phyloP scores from a whole-genome alignment of 805 yeast genomes.

The Cyberlindnera mycetangii region DNA sequence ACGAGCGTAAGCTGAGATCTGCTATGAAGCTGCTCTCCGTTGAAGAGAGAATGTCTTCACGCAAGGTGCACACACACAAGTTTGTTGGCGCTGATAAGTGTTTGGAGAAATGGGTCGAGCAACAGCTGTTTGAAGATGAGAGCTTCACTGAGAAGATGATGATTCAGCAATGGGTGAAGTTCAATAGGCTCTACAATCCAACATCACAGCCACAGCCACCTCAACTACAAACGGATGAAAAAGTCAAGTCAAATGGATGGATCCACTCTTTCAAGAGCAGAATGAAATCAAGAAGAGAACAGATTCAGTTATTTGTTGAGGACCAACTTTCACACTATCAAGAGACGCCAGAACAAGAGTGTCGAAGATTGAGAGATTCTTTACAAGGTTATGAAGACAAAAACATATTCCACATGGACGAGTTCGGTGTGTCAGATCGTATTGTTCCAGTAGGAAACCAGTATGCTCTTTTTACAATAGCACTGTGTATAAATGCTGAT shows the following conservation, averaged over 20 bases:
- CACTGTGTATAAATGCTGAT: constrained; percentile 22
- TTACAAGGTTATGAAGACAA: constrained; percentile 20
- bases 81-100: constrained; percentile 35
- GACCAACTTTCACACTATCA: constrained; percentile 2
- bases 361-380: constrained; percentile 18
- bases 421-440: constrained; percentile 28
- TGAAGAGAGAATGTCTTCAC: constrained; percentile 23
- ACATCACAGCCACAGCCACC: neutral
- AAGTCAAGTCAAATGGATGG: constrained; percentile 39
- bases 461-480: constrained; percentile 15
- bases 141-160: constrained; percentile 30
- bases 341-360: constrained; percentile 10
- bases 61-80: constrained; percentile 22
- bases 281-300: constrained; percentile 27
- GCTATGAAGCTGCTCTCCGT: constrained; percentile 27
- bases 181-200: constrained; percentile 22
- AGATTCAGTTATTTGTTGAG: constrained; percentile 28
- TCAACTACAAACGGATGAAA: neutral
- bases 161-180: constrained; percentile 28
- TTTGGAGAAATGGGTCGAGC: constrained; percentile 36
- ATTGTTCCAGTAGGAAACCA: constrained; percentile 18
- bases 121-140: constrained; percentile 30
- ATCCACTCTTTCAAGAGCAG: constrained; percentile 37
- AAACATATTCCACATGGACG: constrained; percentile 38
- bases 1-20: constrained; percentile 31